These are phyloP conservation scores for Penicillium cinerascens DNA, from an alignment of 495 filamentous ascomycete species.

Conservation along the genomic window DNA sequence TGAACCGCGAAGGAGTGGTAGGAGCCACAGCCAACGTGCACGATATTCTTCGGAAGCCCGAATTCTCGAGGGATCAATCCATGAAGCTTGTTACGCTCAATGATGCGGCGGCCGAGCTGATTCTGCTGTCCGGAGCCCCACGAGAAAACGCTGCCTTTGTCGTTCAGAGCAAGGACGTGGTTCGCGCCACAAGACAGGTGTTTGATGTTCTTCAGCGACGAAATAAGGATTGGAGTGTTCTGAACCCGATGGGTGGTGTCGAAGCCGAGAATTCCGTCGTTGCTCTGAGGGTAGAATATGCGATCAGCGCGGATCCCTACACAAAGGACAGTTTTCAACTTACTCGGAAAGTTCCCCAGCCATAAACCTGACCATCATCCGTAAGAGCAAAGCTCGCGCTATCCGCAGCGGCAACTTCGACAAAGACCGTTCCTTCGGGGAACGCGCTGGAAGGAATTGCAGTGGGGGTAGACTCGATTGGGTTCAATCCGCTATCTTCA, in stretches of 20 bases:
- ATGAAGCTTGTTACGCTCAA: conserved; percentile 50
- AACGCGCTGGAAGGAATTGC: conserved; percentile 51
- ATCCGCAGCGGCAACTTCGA: conserved; percentile 60
- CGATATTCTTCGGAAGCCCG: conserved; percentile 58
- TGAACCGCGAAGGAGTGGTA: conserved; percentile 71
- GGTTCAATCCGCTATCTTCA: conserved; percentile 58
- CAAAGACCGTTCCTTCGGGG: conserved; percentile 53
- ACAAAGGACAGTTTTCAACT: conserved; percentile 18
- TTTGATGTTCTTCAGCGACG: conserved; percentile 54
- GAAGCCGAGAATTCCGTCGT: conserved; percentile 58
- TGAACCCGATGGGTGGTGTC: conserved; percentile 41
- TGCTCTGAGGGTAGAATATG: conserved; percentile 36
- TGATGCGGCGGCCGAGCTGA: conserved; percentile 61
- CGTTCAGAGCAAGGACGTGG: conserved; percentile 59
- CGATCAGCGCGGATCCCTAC: conserved; percentile 16
- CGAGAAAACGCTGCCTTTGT: conserved; percentile 52
- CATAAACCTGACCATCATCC: conserved; percentile 62
- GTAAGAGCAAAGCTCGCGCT: conserved; percentile 64
- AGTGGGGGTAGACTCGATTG: conserved; percentile 55
- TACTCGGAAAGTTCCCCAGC: conserved; percentile 71
- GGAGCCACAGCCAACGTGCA: conserved; percentile 50
- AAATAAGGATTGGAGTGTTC: conserved; percentile 46
- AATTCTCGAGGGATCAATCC: conserved; percentile 68
- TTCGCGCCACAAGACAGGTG: conserved; percentile 56
- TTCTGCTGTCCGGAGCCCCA: conserved; percentile 64